phyloP scores from a whole-genome alignment of 1,139 yeast genomes.

The Scheffersomyces illinoinensis region DNA sequence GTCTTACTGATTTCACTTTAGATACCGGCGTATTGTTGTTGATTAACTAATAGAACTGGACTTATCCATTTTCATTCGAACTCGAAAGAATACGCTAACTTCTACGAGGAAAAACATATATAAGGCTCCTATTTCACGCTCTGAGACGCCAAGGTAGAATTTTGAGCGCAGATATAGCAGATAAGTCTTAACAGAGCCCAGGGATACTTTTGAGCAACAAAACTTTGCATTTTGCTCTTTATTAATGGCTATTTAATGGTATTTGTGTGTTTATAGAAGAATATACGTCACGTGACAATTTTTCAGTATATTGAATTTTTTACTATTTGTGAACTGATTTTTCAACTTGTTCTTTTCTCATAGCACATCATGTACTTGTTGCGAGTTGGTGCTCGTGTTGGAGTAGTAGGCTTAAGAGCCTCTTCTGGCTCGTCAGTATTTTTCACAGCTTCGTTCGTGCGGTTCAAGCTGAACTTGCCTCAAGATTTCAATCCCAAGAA shows the following conservation, averaged over 20 bases:
- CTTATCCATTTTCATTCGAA: background rate
- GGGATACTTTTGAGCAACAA: background rate
- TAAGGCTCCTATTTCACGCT: background rate
- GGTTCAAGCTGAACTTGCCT: conserved; percentile 32
- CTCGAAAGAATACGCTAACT: background rate
- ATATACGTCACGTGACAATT: background rate
- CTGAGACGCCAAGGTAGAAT: background rate
- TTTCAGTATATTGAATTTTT: background rate
- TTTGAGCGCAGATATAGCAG: background rate
- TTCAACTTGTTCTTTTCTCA: background rate
- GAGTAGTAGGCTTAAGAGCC: background rate
- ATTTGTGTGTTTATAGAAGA: background rate
- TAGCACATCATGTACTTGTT: background rate
- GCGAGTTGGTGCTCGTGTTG: background rate
- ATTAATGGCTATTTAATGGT: background rate
- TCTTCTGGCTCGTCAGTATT: conserved; percentile 2
- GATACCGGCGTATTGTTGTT: too few species aligned
- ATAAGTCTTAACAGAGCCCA: background rate
- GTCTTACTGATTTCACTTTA: background rate
- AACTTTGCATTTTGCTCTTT: background rate
- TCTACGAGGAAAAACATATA: background rate
- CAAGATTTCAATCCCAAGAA: conserved; percentile 26
- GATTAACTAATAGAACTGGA: background rate
- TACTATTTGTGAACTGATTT: background rate
- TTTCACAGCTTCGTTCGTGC: conserved; percentile 1